Percentiles rank a stretch among this genome's conserved stretches.
Evolutionary conservation across 83 land plant genomes (phyloP).

Genomic region (Diphasiastrum complanatum): DNA sequence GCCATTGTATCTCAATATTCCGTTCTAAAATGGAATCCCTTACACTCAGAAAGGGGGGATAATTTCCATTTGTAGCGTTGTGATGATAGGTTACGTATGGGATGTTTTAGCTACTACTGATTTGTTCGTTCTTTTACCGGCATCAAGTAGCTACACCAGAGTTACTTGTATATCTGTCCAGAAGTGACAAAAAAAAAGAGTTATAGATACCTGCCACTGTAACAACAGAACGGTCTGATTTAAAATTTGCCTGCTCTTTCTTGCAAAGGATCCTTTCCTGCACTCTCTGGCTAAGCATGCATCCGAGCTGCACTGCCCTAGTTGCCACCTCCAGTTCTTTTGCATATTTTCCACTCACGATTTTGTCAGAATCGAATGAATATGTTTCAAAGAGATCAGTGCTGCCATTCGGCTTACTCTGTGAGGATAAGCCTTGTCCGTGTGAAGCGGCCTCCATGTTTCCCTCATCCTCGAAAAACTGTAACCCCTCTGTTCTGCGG

Average conservation of each 20-base stretch:
- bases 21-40: not conserved
- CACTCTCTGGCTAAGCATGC: slow-evolving; percentile 27
- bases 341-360: no score
- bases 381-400: no score
- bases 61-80: not conserved
- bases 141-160: not conserved
- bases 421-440: no score
- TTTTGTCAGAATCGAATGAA: no score
- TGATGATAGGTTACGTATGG: no score
- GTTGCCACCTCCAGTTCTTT: slow-evolving; percentile 29
- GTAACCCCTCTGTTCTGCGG: no score
- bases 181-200: not conserved
- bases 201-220: slow-evolving; percentile 28
- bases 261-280: slow-evolving; percentile 28
- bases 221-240: slow-evolving; percentile 26
- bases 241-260: slow-evolving; percentile 25
- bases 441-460: no score
- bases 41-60: no score
- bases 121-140: slow-evolving; percentile 1
- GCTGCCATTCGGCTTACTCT: no score
- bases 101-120: no score
- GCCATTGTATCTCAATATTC: no score
- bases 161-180: not conserved
- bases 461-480: no score
- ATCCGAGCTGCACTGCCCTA: slow-evolving; percentile 29